phyloP scores from a whole-genome alignment of 2,329 filamentous ascomycete species.

The Pseudogymnoascus sp. region DNA sequence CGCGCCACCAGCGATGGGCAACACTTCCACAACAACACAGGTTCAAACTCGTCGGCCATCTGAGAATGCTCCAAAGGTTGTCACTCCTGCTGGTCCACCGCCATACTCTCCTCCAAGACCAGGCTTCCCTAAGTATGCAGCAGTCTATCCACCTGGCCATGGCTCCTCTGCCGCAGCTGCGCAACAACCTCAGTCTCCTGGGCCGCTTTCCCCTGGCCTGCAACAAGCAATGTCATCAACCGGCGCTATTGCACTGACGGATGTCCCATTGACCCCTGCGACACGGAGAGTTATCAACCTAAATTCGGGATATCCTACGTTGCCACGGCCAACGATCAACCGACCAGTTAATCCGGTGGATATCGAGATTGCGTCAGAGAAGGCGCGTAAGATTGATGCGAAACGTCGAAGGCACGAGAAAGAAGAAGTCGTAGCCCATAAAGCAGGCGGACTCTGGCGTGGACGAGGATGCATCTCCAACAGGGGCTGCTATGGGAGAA shows the following conservation, averaged over 20 bases:
- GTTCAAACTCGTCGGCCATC: background rate
- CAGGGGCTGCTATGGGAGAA: constrained; percentile 57
- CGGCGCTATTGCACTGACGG: constrained; percentile 51
- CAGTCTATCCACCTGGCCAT: constrained; percentile 50
- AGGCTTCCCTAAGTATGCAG: constrained; percentile 38
- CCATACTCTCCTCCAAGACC: constrained; percentile 25
- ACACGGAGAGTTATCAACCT: constrained; percentile 24
- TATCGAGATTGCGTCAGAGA: constrained; percentile 17
- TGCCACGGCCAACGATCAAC: background rate
- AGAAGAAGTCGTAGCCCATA: constrained; percentile 52
- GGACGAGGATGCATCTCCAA: constrained; percentile 55
- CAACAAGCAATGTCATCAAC: constrained; percentile 54
- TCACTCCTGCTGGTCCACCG: constrained; percentile 19
- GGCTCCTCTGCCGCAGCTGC: constrained; percentile 28
- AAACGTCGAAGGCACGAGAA: constrained; percentile 53
- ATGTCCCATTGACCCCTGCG: constrained; percentile 47
- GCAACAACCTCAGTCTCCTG: constrained; percentile 49
- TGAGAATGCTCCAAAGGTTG: background rate
- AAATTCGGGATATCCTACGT: constrained; percentile 25
- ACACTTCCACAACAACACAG: background rate
- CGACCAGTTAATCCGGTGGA: constrained; percentile 12
- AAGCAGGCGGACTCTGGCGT: constrained; percentile 54
- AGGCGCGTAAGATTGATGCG: constrained; percentile 27
- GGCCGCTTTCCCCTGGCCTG: constrained; percentile 54
- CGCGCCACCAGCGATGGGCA: background rate